Conservation (phyloP, 352 stramenopile genomes). For the Chrysophaeum taylorii region DNA sequence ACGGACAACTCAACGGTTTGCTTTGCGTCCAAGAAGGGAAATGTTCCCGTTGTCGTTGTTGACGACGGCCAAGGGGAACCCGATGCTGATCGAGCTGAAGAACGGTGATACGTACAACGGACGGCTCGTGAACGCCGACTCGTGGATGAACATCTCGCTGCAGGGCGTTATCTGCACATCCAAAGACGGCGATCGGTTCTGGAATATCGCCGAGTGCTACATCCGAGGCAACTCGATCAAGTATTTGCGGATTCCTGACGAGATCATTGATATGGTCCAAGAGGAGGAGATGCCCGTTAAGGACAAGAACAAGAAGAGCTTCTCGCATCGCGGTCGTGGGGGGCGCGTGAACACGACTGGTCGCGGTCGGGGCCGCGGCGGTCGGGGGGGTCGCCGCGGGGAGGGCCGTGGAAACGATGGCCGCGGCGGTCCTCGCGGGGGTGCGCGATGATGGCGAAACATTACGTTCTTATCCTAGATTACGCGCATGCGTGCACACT, state of each 20-base stretch:
- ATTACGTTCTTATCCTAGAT: too few relatives aligned
- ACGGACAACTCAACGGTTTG: too few relatives aligned
- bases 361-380: neutral
- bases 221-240: conserved; percentile 96
- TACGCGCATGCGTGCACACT: too few relatives aligned
- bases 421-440: too few relatives aligned
- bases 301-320: neutral
- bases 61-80: conserved; percentile 81
- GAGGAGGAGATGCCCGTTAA: conserved; percentile 63
- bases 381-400: too few relatives aligned
- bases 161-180: conserved; percentile 96
- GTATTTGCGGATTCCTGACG: conserved; percentile 91
- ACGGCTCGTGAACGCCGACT: conserved; percentile 89
- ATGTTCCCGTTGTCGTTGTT: conserved; percentile 87
- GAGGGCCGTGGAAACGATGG: too few relatives aligned
- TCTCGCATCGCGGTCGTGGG: neutral
- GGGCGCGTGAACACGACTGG: neutral
- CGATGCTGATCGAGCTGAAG: conserved; percentile 97
- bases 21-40: conserved; percentile 19
- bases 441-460: too few relatives aligned
- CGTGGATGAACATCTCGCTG: conserved; percentile 99
- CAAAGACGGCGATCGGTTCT: conserved; percentile 91
- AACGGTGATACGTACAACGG: conserved; percentile 97
- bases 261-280: conserved; percentile 86
- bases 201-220: conserved; percentile 95